These are phyloP conservation scores for Epichloe coenophiala DNA, from an alignment of 2,329 filamentous ascomycete genomes.

Conservation along the genomic window DNA sequence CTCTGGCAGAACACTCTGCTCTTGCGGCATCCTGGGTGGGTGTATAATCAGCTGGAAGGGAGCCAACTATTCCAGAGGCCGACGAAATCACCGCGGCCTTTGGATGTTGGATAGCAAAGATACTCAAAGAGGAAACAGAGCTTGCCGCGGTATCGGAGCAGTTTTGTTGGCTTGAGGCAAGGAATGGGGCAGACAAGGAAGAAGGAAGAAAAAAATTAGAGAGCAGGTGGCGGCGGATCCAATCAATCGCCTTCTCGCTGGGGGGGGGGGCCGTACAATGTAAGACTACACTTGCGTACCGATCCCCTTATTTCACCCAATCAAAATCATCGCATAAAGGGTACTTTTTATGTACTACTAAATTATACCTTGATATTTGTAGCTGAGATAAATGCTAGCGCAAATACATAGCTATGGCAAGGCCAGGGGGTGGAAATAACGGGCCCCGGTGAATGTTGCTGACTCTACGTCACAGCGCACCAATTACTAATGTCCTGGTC, in stretches of 20 bases:
- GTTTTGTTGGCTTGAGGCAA: neutral
- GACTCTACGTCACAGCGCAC: neutral
- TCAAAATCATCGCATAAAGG: too few relatives aligned
- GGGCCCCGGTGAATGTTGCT: too few relatives aligned
- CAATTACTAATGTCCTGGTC: constrained; percentile 3
- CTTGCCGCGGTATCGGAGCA: neutral
- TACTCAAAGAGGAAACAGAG: neutral
- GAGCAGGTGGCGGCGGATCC: neutral
- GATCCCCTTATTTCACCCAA: too few relatives aligned
- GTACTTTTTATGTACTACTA: too few relatives aligned
- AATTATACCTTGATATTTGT: too few relatives aligned
- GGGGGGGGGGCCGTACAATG: too few relatives aligned
- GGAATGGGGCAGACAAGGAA: neutral
- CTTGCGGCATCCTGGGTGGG: constrained; percentile 1
- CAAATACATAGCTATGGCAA: too few relatives aligned
- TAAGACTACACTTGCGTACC: too few relatives aligned
- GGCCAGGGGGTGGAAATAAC: neutral
- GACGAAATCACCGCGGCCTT: too few relatives aligned
- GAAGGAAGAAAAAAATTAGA: neutral
- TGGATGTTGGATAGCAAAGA: too few relatives aligned
- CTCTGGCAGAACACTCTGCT: neutral
- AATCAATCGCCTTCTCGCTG: too few relatives aligned
- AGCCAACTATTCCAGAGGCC: neutral
- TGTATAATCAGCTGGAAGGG: neutral
- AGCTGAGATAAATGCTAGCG: too few relatives aligned